Base-by-base conservation (phyloP, 768 basidiomycete species). In the Tephrocybe sp. region DNA sequence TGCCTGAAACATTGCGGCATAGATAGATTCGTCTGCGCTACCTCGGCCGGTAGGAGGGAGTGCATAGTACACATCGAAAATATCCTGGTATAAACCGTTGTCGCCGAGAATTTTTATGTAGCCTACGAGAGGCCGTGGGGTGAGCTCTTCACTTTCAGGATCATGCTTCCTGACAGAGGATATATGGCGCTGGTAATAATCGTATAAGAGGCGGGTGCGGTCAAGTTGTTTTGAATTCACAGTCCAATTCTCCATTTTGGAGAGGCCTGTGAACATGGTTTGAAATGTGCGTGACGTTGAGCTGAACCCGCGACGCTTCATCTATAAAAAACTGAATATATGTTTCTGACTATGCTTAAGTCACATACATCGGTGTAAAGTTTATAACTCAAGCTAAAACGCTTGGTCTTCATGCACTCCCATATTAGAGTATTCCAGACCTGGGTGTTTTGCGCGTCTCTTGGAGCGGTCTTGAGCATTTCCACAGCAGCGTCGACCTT, bases 371-470 rank as follows among this genome's bases (percentile, higher is more conserved):
- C 89, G 39, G 71, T 68, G 64, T 79, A 92, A 30, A 92, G 68
- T n/a, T 75, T 64, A 55, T 83, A 87, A 0, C 79, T 80, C 30
- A 87, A 66, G 33, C 82, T 76, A 61, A 74, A 85, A 38, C 77
- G 76, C 52, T 75, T 67, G 14, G 68, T 78, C 35, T 80, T 75
- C 71, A 88, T 70, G 42, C 78, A 77, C 46, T 83, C 76, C 70
- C 77, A 80, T 34, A 93, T 84, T 58, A 92, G 64, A 2, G 84
- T 88, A 56, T 91, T 91, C 91, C 91, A 93, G 6, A 86, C 83
- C 10, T 77, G 73, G 1, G 79, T 72, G 56, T 90, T 92, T 61
- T 89, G 86, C 0, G 89, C 84, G 56, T 85, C 87, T 42, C 79
- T 69, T 19, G 91, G 88, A 16, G 83, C 71, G 34, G 76, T 81